phyloP scores from a whole-genome alignment of 306 rosid species.

The Hippophae rhamnoides region DNA sequence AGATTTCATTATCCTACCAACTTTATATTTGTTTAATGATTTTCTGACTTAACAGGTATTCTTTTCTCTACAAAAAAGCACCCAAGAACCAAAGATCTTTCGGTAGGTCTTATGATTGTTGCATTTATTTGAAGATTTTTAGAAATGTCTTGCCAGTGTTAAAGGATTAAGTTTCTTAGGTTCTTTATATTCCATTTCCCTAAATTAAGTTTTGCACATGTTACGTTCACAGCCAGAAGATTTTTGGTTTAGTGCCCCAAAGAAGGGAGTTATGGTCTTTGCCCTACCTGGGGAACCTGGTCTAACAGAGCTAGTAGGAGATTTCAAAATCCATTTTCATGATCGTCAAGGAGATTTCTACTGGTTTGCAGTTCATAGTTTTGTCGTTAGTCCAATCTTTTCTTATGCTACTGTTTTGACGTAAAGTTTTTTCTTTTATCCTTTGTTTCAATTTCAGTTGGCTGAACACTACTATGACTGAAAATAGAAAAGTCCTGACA shows the following conservation, averaged over 20 bases:
- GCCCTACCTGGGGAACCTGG: constrained; percentile 98
- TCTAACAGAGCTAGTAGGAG: constrained; percentile 80
- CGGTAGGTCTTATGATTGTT: constrained; percentile 46
- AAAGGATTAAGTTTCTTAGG: neutral
- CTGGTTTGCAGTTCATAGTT: constrained; percentile 44
- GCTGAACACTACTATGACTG: constrained; percentile 91
- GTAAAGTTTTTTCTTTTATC: constrained; percentile 14
- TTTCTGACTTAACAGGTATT: constrained; percentile 54
- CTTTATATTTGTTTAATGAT: constrained; percentile 11
- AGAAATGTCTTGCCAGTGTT: constrained; percentile 14
- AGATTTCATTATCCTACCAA: constrained; percentile 1
- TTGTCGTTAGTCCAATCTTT: neutral
- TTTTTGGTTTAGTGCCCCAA: constrained; percentile 92
- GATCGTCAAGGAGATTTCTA: constrained; percentile 98
- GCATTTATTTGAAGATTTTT: constrained; percentile 10
- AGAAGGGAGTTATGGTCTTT: constrained; percentile 97
- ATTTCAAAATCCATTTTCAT: constrained; percentile 89
- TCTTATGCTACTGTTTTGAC: constrained; percentile 8
- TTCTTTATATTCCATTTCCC: constrained; percentile 9
- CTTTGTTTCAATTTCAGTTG: constrained; percentile 46
- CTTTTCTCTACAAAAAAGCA: constrained; percentile 87
- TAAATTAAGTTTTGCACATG: constrained; percentile 8
- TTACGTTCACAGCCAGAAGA: constrained; percentile 68
- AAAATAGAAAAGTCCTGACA: constrained; percentile 67
- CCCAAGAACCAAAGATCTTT: constrained; percentile 87